A percentile compares a stretch with the other conserved stretches of the same genome.
These are phyloP conservation scores for Sorghum bicolor DNA, from an alignment of 176 grass and related monocot species.

Conservation along the genomic window Sorghum_bicolor_NCBIv3 NC_012870.2:66997501-66998000, in stretches of 20 bases:
- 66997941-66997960: conserved; percentile 2
- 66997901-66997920: background rate
- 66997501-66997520: background rate
- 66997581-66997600: too few species aligned
- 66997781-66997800: background rate
- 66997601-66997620: too few species aligned
- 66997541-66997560: background rate
- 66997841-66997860: background rate
- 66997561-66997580: too few species aligned
- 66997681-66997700: background rate
- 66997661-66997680: too few species aligned
- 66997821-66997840: background rate
- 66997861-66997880: background rate
- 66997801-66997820: background rate
- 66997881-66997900: background rate
- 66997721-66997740: background rate
- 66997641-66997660: too few species aligned
- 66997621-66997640: too few species aligned
- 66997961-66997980: conserved; percentile 23
- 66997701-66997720: background rate
- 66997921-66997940: background rate
- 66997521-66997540: background rate
- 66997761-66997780: conserved; percentile 1
- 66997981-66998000: conserved; percentile 79
- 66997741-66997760: background rate